Conservation (phyloP, 1,139 yeast genomes). For the Saccharomyces hybrid region DNA sequence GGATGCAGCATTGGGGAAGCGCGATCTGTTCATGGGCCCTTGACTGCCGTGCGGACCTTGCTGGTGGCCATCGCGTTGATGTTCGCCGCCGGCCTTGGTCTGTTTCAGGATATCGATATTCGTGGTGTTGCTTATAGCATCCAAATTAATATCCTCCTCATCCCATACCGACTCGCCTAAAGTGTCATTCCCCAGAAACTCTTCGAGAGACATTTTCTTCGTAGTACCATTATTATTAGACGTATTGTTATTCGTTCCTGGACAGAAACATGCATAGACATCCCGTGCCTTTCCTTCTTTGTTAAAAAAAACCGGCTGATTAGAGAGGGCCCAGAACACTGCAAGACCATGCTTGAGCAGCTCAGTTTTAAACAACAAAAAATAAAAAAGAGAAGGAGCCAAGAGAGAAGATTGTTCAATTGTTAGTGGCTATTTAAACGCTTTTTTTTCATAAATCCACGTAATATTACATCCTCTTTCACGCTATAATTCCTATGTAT, state of each 20-base stretch:
- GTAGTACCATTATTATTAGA: constrained; percentile 20
- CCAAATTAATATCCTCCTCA: constrained; percentile 28
- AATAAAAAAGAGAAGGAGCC: neutral
- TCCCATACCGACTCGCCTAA: constrained; percentile 31
- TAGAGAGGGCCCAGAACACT: neutral
- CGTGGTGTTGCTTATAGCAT: constrained; percentile 24
- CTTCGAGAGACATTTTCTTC: constrained; percentile 33
- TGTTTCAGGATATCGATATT: constrained; percentile 24
- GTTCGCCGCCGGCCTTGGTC: neutral
- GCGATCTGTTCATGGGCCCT: neutral
- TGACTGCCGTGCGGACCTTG: neutral
- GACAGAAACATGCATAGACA: neutral
- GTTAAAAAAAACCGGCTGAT: neutral
- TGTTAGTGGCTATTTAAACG: neutral
- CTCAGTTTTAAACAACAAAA: neutral
- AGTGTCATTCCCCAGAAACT: constrained; percentile 30
- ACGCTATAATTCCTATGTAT: neutral
- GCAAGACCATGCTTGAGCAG: neutral
- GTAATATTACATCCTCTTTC: neutral
- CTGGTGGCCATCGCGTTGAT: neutral
- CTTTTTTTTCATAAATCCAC: neutral
- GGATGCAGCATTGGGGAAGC: constrained; percentile 9
- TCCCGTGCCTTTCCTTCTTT: neutral
- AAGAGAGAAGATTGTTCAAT: neutral
- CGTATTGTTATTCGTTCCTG: neutral